phyloP scores from a whole-genome alignment of 306 rosid genomes.

The Hippophae gyantsensis region DNA sequence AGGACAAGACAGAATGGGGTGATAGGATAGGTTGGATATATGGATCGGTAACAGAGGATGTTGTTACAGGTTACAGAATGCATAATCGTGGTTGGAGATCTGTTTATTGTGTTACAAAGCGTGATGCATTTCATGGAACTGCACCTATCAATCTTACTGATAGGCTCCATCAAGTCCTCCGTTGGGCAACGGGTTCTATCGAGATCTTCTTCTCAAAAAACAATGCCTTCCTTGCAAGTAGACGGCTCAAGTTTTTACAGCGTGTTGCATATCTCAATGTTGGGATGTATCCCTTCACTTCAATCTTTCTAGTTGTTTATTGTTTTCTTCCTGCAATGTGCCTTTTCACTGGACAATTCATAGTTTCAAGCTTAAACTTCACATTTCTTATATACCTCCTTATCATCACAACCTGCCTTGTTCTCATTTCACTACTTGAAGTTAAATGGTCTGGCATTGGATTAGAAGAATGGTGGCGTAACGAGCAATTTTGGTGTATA shows the following conservation, averaged over 20 bases:
- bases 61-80: conserved; percentile 84
- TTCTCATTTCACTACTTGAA: conserved; percentile 62
- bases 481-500: conserved; percentile 80
- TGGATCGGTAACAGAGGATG: conserved; percentile 83
- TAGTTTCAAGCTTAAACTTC: conserved; percentile 43
- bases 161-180: conserved; percentile 68
- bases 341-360: conserved; percentile 66
- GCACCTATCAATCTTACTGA: conserved; percentile 86
- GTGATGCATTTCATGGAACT: conserved; percentile 74
- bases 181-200: conserved; percentile 89
- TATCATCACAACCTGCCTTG: conserved; percentile 38
- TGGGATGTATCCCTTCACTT: conserved; percentile 76
- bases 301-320: conserved; percentile 49
- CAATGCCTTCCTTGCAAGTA: conserved; percentile 59
- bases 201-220: conserved; percentile 78
- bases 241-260: conserved; percentile 76
- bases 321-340: conserved; percentile 73
- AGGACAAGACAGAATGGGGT: conserved; percentile 87
- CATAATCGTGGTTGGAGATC: conserved; percentile 94
- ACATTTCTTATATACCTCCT: conserved; percentile 53
- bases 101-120: conserved; percentile 64
- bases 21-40: conserved; percentile 81
- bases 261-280: conserved; percentile 70
- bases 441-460: conserved; percentile 78
- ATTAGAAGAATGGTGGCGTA: conserved; percentile 80